phyloP scores from a whole-genome alignment of 78 protist genomes.

The Pigoraptor vietnamica region DNA sequence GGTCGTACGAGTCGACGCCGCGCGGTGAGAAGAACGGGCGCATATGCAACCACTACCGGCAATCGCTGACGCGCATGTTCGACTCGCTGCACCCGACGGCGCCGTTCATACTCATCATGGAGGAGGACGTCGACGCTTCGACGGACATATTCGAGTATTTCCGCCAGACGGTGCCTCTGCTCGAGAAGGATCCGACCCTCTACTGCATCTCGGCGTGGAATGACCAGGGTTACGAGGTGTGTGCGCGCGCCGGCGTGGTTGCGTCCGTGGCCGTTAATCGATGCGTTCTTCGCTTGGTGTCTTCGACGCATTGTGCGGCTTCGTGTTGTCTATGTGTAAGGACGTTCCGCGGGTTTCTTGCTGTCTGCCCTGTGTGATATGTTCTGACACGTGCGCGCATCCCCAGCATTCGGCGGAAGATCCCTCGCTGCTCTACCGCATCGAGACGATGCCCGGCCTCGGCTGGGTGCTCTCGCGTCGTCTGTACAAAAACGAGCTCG shows the following conservation, averaged over 20 bases:
- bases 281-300: too few species aligned
- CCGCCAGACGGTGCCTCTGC: slow-evolving; percentile 40
- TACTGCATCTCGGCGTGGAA: slow-evolving; percentile 81
- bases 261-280: too few species aligned
- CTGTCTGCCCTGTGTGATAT: too few species aligned
- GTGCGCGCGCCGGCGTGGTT: background rate
- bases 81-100: background rate
- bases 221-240: slow-evolving; percentile 63
- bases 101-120: slow-evolving; percentile 34
- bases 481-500: slow-evolving; percentile 67
- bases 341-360: too few species aligned
- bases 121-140: slow-evolving; percentile 69
- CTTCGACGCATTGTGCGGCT: too few species aligned
- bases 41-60: slow-evolving; percentile 45
- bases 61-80: slow-evolving; percentile 30
- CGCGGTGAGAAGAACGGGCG: slow-evolving; percentile 12
- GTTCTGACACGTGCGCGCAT: too few species aligned
- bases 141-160: slow-evolving; percentile 79
- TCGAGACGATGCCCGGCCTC: slow-evolving; percentile 89
- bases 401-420: background rate
- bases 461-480: slow-evolving; percentile 73
- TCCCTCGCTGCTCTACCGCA: slow-evolving; percentile 47
- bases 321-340: too few species aligned
- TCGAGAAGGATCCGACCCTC: slow-evolving; percentile 37
- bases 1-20: background rate